phyloP scores from a whole-genome alignment of 1,284 basidiomycete species.

The Rhodofomes roseus region DNA sequence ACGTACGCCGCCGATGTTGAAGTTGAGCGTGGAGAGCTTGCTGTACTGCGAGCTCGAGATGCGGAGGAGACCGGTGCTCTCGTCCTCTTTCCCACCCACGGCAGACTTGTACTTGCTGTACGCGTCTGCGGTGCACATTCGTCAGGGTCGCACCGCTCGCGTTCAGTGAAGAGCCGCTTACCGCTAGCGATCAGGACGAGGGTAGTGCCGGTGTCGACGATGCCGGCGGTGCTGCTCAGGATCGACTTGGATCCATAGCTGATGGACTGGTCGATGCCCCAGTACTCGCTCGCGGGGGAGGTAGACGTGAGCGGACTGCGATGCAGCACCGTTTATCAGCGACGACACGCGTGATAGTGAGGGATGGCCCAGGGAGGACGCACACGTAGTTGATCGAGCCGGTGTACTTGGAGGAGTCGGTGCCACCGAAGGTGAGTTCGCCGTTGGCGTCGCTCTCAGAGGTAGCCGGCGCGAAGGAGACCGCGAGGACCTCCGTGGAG shows the following conservation, averaged over 20 bases:
- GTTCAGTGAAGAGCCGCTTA: background rate
- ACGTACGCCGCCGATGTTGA: conserved; percentile 42
- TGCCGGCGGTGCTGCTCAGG: conserved; percentile 21
- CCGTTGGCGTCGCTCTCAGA: conserved; percentile 21
- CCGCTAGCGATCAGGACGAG: background rate
- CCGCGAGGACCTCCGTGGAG: conserved; percentile 33
- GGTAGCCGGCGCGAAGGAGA: conserved; percentile 48
- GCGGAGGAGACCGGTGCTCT: conserved; percentile 47
- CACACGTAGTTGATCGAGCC: conserved; percentile 42
- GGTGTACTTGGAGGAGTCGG: conserved; percentile 43
- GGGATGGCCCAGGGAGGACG: conserved; percentile 8
- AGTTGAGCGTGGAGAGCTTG: conserved; percentile 49
- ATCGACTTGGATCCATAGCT: conserved; percentile 33
- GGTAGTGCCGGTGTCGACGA: conserved; percentile 25
- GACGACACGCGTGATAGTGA: too few species aligned
- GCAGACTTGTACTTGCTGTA: background rate
- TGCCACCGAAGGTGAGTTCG: conserved; percentile 40
- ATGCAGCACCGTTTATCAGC: too few species aligned
- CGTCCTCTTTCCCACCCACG: conserved; percentile 25
- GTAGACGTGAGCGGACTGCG: conserved; percentile 25
- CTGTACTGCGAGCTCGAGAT: conserved; percentile 38
- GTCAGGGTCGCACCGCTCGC: background rate
- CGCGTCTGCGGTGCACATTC: background rate
- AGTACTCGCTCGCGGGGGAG: conserved; percentile 38
- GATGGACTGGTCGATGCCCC: conserved; percentile 43